These are phyloP conservation scores for Thermochaetoides dissita DNA, from an alignment of 2,329 filamentous ascomycete genomes.

Conservation along the genomic window DNA sequence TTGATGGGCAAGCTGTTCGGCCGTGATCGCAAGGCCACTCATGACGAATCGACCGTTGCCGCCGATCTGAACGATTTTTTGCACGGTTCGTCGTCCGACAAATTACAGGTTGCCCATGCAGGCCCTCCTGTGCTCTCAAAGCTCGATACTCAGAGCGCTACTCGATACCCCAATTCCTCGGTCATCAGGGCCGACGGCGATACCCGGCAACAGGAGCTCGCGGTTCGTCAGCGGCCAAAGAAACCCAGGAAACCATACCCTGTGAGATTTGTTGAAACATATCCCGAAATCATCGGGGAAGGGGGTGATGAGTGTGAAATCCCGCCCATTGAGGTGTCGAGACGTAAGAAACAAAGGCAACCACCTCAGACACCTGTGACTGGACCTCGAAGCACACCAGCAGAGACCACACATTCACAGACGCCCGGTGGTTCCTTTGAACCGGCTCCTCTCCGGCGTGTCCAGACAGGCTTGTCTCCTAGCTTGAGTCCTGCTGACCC, in stretches of 20 bases:
- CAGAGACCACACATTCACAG: background rate
- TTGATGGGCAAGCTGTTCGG: conserved; percentile 52
- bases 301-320: conserved; percentile 75
- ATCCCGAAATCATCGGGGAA: conserved; percentile 74
- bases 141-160: conserved; percentile 41
- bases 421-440: conserved; percentile 26
- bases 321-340: conserved; percentile 58
- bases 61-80: conserved; percentile 46
- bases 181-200: conserved; percentile 27
- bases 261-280: conserved; percentile 59
- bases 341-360: conserved; percentile 32
- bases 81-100: conserved; percentile 36
- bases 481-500: conserved; percentile 17
- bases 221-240: conserved; percentile 31
- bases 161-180: conserved; percentile 41
- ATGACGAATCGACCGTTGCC: conserved; percentile 19
- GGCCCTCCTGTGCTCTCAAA: conserved; percentile 34
- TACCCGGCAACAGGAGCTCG: conserved; percentile 26
- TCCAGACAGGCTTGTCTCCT: conserved; percentile 40
- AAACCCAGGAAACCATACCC: conserved; percentile 49
- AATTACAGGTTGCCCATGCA: conserved; percentile 38
- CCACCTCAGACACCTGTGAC: conserved; percentile 13
- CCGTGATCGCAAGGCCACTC: conserved; percentile 21
- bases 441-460: conserved; percentile 40
- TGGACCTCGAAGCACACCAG: no score